Percentiles rank a stretch among this genome's conserved stretches.
These are phyloP conservation scores for Tetracladium maxilliforme DNA, from an alignment of 2,329 filamentous ascomycete genomes.

Conservation along the genomic window DNA sequence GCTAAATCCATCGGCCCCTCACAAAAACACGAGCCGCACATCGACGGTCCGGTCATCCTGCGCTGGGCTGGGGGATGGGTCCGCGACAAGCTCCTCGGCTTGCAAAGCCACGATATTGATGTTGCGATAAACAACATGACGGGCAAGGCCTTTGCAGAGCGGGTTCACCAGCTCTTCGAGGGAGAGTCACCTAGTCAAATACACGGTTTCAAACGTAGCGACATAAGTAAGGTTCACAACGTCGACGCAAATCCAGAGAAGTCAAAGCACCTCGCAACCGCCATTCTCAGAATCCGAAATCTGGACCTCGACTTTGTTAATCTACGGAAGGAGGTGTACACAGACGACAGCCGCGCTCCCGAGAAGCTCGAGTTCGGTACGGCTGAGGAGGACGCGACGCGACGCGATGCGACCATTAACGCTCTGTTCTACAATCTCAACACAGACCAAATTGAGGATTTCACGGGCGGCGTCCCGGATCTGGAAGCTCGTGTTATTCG, in stretches of 20 bases:
- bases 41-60: constrained; percentile 43
- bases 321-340: constrained; percentile 79
- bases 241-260: constrained; percentile 89
- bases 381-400: constrained; percentile 73
- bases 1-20: constrained; percentile 49
- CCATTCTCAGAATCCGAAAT: constrained; percentile 71
- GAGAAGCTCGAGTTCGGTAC: constrained; percentile 92
- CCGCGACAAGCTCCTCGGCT: constrained; percentile 64
- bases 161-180: constrained; percentile 54
- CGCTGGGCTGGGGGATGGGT: constrained; percentile 83
- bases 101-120: constrained; percentile 68
- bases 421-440: constrained; percentile 92
- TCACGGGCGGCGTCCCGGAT: constrained; percentile 66
- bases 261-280: constrained; percentile 89
- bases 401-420: constrained; percentile 87
- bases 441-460: constrained; percentile 67
- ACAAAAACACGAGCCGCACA: no score
- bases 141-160: constrained; percentile 57
- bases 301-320: constrained; percentile 93
- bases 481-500: constrained; percentile 59
- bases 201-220: constrained; percentile 40
- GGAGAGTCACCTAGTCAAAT: constrained; percentile 41
- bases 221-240: constrained; percentile 68
- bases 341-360: constrained; percentile 78
- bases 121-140: constrained; percentile 79